Conservation (phyloP, 176 grass and related monocot species). For the Carex cristatella region DNA sequence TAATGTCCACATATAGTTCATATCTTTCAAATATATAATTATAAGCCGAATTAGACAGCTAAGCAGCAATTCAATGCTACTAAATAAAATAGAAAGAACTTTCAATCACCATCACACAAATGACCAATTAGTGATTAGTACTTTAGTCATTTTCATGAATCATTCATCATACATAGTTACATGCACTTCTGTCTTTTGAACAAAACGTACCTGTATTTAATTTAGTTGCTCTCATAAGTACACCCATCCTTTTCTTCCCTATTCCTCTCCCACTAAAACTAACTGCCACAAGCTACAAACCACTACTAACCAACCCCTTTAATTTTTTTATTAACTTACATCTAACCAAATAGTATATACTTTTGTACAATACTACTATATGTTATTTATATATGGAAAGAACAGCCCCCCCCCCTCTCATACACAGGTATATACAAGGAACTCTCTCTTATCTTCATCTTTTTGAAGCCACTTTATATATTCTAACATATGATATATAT, state of each 20-base stretch:
- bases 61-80: no score
- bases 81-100: neutral
- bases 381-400: no score
- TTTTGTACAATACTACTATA: neutral
- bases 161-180: neutral
- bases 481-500: neutral
- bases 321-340: neutral
- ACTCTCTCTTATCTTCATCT: neutral
- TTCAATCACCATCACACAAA: neutral
- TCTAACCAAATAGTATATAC: neutral
- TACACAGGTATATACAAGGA: neutral
- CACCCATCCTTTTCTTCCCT: slow-evolving; percentile 16
- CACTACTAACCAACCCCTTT: neutral
- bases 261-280: slow-evolving; percentile 14
- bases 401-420: neutral
- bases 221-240: slow-evolving; percentile 13
- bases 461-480: no score
- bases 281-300: slow-evolving; percentile 20
- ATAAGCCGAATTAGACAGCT: neutral
- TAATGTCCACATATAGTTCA: neutral
- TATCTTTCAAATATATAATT: neutral
- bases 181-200: neutral
- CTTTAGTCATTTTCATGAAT: neutral
- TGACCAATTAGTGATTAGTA: neutral
- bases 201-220: neutral